Base-by-base conservation (phyloP, 768 basidiomycete genomes). In the Trametes punicea region DNA sequence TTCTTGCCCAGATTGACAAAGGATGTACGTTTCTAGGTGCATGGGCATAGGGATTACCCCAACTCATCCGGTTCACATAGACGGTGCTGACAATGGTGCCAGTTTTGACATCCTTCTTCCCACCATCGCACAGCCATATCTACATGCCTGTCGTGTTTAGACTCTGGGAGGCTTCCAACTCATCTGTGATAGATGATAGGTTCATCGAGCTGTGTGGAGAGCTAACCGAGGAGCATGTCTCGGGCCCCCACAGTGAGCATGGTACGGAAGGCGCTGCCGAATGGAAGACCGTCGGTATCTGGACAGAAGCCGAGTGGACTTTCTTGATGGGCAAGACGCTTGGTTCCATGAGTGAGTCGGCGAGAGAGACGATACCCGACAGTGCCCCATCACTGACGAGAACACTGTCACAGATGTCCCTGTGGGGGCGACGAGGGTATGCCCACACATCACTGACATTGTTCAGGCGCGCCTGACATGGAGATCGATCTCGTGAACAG, bases 251-350 rank as follows among this genome's bases (percentile, higher is more conserved):
- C 34, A 81, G 82, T n/a, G 74, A 74, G 40, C 76, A 72, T n/a
- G 83, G 80, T 8, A 69, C 70, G 46, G 79, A 82, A 62, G 81
- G 79, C 46, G 77, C 79, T 34, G 79, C 83, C 7, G 71, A 74
- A 53, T 88, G 85, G 84, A 87, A 86, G 68, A 89, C 91, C 62
- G 80, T 98, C 31, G 95, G 95, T 11, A 94, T 98, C 51, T 94
- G 93, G 82, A 85, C 82, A 4, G 81, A 91, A 55, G 75, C 81
- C 39, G 85, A 98, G 70, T 98, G 93, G 85, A 82, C 83, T 52
- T 75, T 88, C 25, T 73, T 98, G 46, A 81, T 94, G 60, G 84
- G 85, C 31, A 95, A 94, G 69, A 87, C 89, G 13, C 73, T 98
- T 30, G 79, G 81, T 29, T 87, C 88, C 5, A 86, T 93, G 84